Base-by-base conservation (phyloP, 805 yeast genomes). In the Kurtzmaniella cleridarum region DNA sequence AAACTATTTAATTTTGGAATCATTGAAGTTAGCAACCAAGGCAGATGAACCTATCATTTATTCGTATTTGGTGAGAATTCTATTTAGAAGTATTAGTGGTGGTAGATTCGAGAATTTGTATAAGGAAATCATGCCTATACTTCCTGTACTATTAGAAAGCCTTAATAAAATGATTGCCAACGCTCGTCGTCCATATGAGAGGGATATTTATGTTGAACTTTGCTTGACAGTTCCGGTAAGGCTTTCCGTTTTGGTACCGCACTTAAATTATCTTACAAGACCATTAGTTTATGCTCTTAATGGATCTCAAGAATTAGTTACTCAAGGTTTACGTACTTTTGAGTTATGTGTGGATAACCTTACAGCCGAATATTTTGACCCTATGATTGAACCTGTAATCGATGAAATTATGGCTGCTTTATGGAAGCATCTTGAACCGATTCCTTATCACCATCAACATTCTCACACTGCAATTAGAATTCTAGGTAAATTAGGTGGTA, bases 151-250 rank as follows among this genome's bases (percentile, higher is more conserved):
- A 31, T 66, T 93, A 31, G 96, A 89, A 46, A 82, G 95, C 2
- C 71, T 93, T 47, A 91, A 91, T 57, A 76, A 86, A 49, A 73
- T 90, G 69, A 79, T 93, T 30, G 73, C 80, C 18, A 84, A 88
- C 17, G 89, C 98, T 2, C 72, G 95, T 39, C 71, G 89, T 31
- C 88, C 95, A 0, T 91, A 85, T 47, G 98, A 93, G 54, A 75
- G 95, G 39, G 98, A 93, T 55, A 78, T 93, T 3, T 93, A 90
- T 53, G 98, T 93, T 35, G 98, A 93, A 55, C 69, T 93, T 35
- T 93, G 98, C 54, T 70, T 93, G 43, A 90, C 96, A 0, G 97
- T 93, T 5, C 99, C 99, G 0, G 98, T 93, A 1, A 71, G 98
- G 42, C 66, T 93, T 20, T 87, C 96, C 42, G 96, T 91, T 0